Evolutionary conservation across 1,139 yeast species (phyloP).

Genomic region (Yamadazyma siamensis): DNA sequence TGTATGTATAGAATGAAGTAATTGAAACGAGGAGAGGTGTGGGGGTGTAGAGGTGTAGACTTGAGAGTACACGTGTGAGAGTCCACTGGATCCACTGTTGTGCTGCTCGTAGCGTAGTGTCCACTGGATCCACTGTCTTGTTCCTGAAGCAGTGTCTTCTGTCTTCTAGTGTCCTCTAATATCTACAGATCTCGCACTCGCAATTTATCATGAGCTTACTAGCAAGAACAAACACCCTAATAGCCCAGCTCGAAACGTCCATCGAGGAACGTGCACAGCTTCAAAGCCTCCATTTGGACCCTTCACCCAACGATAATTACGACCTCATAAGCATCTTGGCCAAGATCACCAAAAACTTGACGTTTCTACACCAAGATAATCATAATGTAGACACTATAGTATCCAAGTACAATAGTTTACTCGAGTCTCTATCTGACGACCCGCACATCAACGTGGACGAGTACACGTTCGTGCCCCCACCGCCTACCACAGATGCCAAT

Average conservation of each 20-base stretch:
- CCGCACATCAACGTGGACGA: constrained; percentile 33
- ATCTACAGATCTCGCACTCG: no score
- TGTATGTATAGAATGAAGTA: no score
- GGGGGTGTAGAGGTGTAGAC: no score
- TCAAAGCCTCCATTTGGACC: constrained; percentile 37
- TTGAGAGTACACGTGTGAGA: no score
- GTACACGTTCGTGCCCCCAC: constrained; percentile 28
- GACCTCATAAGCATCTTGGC: constrained; percentile 46
- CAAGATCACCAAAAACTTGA: constrained; percentile 29
- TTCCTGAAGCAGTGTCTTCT: no score
- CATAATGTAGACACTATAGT: constrained; percentile 13
- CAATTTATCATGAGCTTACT: constrained; percentile 8
- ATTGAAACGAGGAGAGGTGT: no score
- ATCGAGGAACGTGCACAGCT: constrained; percentile 53
- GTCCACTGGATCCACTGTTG: no score
- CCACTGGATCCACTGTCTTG: no score
- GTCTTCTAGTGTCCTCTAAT: no score
- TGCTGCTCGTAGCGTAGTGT: no score
- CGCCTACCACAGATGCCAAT: no score
- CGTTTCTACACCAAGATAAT: constrained; percentile 23
- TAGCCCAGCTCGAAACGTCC: constrained; percentile 38
- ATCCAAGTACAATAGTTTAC: constrained; percentile 18
- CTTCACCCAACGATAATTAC: constrained; percentile 51
- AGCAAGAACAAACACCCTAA: constrained; percentile 8
- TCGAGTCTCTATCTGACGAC: constrained; percentile 24